Percentiles rank a stretch among this genome's conserved stretches.
phyloP scores from a whole-genome alignment of 2,329 filamentous ascomycete species.

The Aureobasidium uvarum region DNA sequence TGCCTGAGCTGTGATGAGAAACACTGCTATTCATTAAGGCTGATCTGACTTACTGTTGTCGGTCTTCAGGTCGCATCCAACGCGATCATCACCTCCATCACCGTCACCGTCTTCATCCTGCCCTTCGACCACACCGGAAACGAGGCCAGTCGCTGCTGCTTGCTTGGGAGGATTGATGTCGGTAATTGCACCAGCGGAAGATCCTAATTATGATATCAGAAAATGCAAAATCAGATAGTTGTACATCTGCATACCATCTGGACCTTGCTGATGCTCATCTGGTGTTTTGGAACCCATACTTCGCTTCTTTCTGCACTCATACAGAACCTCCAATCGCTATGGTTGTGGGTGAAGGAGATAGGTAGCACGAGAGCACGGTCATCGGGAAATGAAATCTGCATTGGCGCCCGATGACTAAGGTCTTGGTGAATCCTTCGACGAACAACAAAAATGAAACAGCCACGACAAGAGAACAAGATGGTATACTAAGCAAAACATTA shows the following conservation, averaged over 20 bases:
- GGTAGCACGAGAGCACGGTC: neutral
- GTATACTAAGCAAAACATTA: no score
- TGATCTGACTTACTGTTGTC: conserved; percentile 56
- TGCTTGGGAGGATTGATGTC: conserved; percentile 16
- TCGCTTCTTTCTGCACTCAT: neutral
- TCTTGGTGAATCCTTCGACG: conserved; percentile 2
- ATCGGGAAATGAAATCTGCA: neutral
- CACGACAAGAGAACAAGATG: neutral
- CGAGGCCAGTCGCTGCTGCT: conserved; percentile 5
- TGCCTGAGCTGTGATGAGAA: neutral
- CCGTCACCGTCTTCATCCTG: conserved; percentile 31
- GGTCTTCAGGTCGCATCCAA: conserved; percentile 31
- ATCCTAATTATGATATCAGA: neutral
- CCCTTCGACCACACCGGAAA: conserved; percentile 29
- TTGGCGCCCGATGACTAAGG: conserved; percentile 9
- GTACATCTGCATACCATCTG: neutral
- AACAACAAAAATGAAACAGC: neutral
- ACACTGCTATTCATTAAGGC: neutral
- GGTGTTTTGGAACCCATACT: conserved; percentile 14
- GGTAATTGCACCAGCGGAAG: neutral
- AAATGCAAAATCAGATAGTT: neutral
- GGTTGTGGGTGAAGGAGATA: neutral
- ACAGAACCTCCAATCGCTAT: neutral
- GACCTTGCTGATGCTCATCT: neutral
- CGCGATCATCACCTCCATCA: conserved; percentile 35